Conservation (phyloP, 768 basidiomycete genomes). For the Leccinellum rugosiceps region DNA sequence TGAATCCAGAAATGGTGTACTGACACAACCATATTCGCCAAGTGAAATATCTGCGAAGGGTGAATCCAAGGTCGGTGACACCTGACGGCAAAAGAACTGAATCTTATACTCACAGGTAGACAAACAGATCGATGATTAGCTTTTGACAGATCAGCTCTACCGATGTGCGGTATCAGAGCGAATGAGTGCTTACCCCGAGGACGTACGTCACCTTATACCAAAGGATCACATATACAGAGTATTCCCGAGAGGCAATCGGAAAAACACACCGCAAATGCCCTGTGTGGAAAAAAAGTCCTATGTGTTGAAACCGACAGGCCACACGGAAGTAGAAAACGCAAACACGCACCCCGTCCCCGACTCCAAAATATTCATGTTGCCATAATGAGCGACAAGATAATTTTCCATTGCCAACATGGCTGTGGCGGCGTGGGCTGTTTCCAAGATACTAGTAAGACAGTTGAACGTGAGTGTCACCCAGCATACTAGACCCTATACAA, state of each 20-base stretch:
- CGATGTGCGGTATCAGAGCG: too few species aligned
- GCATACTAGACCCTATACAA: not conserved
- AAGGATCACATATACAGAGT: not conserved
- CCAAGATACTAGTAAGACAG: constrained; percentile 12
- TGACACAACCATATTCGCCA: constrained; percentile 29
- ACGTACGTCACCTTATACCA: constrained; percentile 11
- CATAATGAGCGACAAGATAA: constrained; percentile 22
- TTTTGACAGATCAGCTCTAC: constrained; percentile 7
- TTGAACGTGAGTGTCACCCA: not conserved
- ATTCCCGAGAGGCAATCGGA: not conserved
- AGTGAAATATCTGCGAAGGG: constrained; percentile 22
- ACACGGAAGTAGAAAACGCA: not conserved
- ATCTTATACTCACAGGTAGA: constrained; percentile 19
- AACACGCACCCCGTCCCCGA: constrained; percentile 23
- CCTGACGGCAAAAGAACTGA: not conserved
- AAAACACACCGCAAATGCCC: not conserved
- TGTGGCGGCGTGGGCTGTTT: constrained; percentile 21
- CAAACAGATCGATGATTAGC: constrained; percentile 26
- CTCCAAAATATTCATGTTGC: not conserved
- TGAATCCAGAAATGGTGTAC: not conserved
- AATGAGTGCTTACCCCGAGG: constrained; percentile 18
- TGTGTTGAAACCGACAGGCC: constrained; percentile 40
- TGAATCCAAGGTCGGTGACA: not conserved
- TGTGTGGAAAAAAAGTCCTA: not conserved
- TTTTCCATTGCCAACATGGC: constrained; percentile 22